phyloP scores from a whole-genome alignment of 2,329 filamentous ascomycete genomes.

The Talaromyces amestolkiae region DNA sequence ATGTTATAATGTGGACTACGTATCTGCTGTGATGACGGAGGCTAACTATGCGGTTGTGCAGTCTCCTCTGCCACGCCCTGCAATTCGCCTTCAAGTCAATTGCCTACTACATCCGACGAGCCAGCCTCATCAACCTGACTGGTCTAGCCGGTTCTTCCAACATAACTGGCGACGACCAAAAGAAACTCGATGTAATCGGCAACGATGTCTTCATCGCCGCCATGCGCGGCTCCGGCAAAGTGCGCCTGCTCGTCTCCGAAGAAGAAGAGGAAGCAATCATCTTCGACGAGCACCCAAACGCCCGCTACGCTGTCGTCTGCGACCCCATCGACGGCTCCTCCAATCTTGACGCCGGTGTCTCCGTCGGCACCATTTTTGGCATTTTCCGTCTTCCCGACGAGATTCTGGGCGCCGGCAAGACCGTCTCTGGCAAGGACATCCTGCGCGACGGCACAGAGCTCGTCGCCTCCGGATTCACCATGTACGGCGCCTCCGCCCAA shows the following conservation, averaged over 20 bases:
- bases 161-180: slow-evolving; percentile 94
- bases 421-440: slow-evolving; percentile 67
- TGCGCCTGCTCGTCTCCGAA: slow-evolving; percentile 90
- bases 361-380: slow-evolving; percentile 94
- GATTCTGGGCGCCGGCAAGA: slow-evolving; percentile 48
- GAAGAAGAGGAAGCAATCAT: slow-evolving; percentile 92
- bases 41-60: slow-evolving; percentile 38
- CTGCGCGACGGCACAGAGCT: slow-evolving; percentile 87
- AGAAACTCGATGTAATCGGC: slow-evolving; percentile 98
- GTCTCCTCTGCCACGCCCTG: slow-evolving; percentile 91
- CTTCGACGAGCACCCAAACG: slow-evolving; percentile 70
- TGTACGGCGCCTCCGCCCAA: slow-evolving; percentile 97
- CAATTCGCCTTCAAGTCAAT: slow-evolving; percentile 99
- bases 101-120: slow-evolving; percentile 97
- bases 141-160: slow-evolving; percentile 94
- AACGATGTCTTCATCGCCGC: slow-evolving; percentile 96
- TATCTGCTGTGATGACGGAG: neutral
- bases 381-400: slow-evolving; percentile 85
- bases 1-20: slow-evolving; percentile 37
- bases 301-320: slow-evolving; percentile 91
- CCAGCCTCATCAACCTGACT: slow-evolving; percentile 90
- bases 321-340: slow-evolving; percentile 97
- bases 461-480: slow-evolving; percentile 95
- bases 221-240: slow-evolving; percentile 90
- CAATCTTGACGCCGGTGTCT: slow-evolving; percentile 96